phyloP scores from a whole-genome alignment of 192 early-diverging fungal species.

The Backusella tarrabulga region DNA sequence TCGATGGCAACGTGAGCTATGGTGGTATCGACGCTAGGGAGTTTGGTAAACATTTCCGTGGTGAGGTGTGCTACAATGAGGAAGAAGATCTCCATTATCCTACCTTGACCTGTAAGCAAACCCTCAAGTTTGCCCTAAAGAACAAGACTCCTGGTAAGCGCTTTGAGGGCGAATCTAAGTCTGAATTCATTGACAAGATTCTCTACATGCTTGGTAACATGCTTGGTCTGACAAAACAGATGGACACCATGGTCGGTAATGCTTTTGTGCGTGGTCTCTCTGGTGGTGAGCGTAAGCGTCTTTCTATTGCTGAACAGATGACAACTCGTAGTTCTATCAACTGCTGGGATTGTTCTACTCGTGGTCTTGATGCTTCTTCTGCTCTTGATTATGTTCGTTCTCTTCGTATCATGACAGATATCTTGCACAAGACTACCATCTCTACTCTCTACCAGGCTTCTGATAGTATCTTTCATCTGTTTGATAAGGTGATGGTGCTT shows the following conservation, averaged over 20 bases:
- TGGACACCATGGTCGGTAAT: constrained; percentile 71
- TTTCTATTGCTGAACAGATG: constrained; percentile 77
- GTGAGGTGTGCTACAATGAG: constrained; percentile 78
- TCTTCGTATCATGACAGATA: constrained; percentile 70
- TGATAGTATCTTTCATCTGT: constrained; percentile 74
- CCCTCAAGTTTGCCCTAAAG: constrained; percentile 70
- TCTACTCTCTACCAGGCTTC: constrained; percentile 65
- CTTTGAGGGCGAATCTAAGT: constrained; percentile 44
- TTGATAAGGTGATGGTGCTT: constrained; percentile 69
- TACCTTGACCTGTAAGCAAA: constrained; percentile 74
- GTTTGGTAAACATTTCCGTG: constrained; percentile 62
- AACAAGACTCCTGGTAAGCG: constrained; percentile 65
- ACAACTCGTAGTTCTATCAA: constrained; percentile 55
- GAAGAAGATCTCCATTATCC: constrained; percentile 82
- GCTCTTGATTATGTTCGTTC: constrained; percentile 78
- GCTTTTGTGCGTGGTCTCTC: constrained; percentile 75
- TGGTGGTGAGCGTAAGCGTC: constrained; percentile 76
- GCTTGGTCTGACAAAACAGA: constrained; percentile 56
- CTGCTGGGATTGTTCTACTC: constrained; percentile 61
- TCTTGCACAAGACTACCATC: constrained; percentile 60
- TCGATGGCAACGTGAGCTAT: constrained; percentile 60
- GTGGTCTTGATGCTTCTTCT: constrained; percentile 78
- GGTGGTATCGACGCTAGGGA: constrained; percentile 64
- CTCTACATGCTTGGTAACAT: constrained; percentile 50
- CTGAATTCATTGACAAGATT: constrained; percentile 50